Evolutionary conservation across 805 yeast species (phyloP), one percentile per base, ranked within the genome.

Genomic region (Candida succiphila): DNA sequence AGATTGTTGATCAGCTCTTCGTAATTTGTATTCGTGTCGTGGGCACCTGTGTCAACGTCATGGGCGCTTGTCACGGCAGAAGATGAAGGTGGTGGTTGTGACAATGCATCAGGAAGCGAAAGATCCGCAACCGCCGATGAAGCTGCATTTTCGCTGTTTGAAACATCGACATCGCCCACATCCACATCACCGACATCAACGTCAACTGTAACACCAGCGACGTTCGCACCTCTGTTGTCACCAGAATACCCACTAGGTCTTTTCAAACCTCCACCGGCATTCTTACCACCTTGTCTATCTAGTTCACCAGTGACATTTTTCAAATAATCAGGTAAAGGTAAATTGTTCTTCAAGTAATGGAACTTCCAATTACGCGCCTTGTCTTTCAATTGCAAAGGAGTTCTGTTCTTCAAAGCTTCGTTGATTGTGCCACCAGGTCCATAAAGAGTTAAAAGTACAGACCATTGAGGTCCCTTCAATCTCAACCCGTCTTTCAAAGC

Each of bases 281-380:
- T 34, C 12, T 33, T 27, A 9, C 24, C 27, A 23, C 36, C 23
- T 19, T 42, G 26, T 22, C 32, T 33, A 12, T 39, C 42, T 25
- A 77, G 49, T 42, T 79, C 95, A 30, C 97, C 97, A 1, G 97
- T 89, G 16, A 89, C 97, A 41, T 80, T 77, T 34, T 64, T 65
- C 38, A 92, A 60, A 48, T 85, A 88, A 3, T 69, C 76, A 0
- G 98, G 98, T 3, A 89, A 72, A 8, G 82, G 80, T 25, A 76
- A 56, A 1, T 82, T 83, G 33, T 77, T 70, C 48, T 86, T 83
- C 37, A 87, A 60, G 52, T 80, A 86, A 43, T 78, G 78, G 72
- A 88, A 72, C 53, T 92, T 92, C 86, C 96, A 82, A 52, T 92
- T 92, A 43, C 98, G 70, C 0, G 97, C 97, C 53, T 92, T 92